Conservation (phyloP, 202 grass and related monocot genomes). For the Schoenoplectus triqueter region DNA sequence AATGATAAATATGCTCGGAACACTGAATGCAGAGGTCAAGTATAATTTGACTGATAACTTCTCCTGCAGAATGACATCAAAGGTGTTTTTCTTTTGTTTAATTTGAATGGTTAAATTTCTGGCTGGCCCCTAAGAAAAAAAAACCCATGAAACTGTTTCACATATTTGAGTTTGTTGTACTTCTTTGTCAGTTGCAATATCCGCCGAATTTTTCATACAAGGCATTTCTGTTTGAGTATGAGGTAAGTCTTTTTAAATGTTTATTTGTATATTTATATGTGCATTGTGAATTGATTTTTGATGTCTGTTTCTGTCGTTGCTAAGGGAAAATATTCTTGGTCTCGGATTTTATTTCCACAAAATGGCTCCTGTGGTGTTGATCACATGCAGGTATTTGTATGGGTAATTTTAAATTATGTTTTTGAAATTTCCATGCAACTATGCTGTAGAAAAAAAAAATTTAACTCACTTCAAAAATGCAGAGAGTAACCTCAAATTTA, state of each 20-base stretch:
- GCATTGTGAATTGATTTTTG: background rate
- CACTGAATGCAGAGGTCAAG: conserved; percentile 55
- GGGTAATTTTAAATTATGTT: background rate
- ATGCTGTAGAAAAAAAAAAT: background rate
- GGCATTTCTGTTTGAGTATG: conserved; percentile 66
- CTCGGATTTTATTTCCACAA: conserved; percentile 1
- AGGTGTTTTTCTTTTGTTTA: conserved; percentile 51
- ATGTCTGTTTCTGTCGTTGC: background rate
- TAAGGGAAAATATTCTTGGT: background rate
- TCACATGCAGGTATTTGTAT: conserved; percentile 13
- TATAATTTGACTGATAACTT: conserved; percentile 60
- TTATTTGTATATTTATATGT: background rate
- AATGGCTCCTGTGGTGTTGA: background rate
- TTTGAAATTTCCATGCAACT: background rate
- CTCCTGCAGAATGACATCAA: conserved; percentile 55
- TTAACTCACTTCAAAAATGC: conserved; percentile 21
- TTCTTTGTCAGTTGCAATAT: conserved; percentile 58
- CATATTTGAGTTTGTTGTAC: conserved; percentile 16
- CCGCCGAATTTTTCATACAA: conserved; percentile 75
- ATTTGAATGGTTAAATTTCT: background rate
- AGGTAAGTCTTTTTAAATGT: conserved; percentile 44
- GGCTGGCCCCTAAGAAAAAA: background rate
- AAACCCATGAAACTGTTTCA: conserved; percentile 18
- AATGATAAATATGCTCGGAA: conserved; percentile 58
- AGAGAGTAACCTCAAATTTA: conserved; percentile 81